Evolutionary conservation across 2,329 filamentous ascomycete species (phyloP), one percentile per base, ranked within the genome.

Genomic region (Chaetomiaceae sp.): DNA sequence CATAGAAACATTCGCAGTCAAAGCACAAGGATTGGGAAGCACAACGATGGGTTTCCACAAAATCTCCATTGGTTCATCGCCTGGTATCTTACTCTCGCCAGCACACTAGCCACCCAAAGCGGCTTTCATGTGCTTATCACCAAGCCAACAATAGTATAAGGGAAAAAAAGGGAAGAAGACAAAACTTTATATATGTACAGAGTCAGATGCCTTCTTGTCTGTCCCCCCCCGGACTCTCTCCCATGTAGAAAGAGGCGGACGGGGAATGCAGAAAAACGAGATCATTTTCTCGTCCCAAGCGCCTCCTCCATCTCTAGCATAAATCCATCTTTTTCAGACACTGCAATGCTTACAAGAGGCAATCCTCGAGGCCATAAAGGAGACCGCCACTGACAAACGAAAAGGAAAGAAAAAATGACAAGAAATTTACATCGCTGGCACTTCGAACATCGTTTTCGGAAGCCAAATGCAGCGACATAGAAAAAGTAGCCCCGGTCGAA

Each of bases 181-280:
- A 41, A 43, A 48, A 41, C 45, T 36, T 20, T 46, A 42, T 49
- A 46, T 41, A 42, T 53, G 45, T 33, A 56, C 16, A 51, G 23
- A 47, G 30, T 37, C 20, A 36, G 7, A 40, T 33, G 33, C 41
- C 51, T 49, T 49, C 52, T 41, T 41, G 33, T 41, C 29, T 27
- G 38, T 41, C n/a, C 16, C 41, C 32, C 29, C 33, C 33, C 38
- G 33, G 23, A 25, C 23, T 44, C 20, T 32, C 18, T 38, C 32
- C 25, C 9, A 27, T 27, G 25, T 27, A 10, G 11, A 8, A 42
- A 42, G 14, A 25, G 20, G 6, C 14, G 25, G 21, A 25, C n/a
- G 37, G 23, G 11, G 8, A 32, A 10, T 13, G 9, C 5, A 42
- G 33, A 51, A 36, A 37, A 45, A 44, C 29, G 9, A 33, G 29